Percentiles rank a stretch among this genome's conserved stretches.
Evolutionary conservation across 169 alveolate species (phyloP).

Genomic region (Sarcocystis neurona): DNA sequence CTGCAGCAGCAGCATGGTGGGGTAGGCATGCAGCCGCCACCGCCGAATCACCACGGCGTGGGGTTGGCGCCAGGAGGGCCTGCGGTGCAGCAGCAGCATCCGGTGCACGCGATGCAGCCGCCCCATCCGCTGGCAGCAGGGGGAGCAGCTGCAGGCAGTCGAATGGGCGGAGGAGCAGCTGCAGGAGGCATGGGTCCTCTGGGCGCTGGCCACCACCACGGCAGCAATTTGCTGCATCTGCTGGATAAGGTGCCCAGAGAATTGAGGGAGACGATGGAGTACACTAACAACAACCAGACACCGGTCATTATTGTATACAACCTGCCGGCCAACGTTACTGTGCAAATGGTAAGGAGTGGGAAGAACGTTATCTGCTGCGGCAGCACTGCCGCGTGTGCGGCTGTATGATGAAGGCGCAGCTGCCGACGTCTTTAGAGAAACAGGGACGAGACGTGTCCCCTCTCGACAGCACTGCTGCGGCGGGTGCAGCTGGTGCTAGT

Average conservation of each 20-base stretch:
- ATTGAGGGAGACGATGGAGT: constrained; percentile 68
- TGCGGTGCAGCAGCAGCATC: constrained; percentile 8
- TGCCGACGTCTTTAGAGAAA: no score
- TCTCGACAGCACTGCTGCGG: no score
- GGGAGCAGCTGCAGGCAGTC: no score
- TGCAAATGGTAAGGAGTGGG: constrained; percentile 70
- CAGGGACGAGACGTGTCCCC: no score
- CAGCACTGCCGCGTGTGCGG: no score
- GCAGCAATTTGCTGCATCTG: constrained; percentile 27
- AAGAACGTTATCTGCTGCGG: no score
- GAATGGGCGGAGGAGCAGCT: constrained; percentile 7
- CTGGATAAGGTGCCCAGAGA: constrained; percentile 65
- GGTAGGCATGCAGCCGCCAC: constrained; percentile 40
- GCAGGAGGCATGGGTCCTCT: neutral
- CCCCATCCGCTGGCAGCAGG: no score
- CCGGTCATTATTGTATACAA: constrained; percentile 76
- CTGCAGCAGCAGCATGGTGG: constrained; percentile 15
- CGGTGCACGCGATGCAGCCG: neutral
- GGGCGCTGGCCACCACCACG: constrained; percentile 2
- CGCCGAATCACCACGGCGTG: constrained; percentile 11
- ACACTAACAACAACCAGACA: constrained; percentile 70
- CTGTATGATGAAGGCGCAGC: no score
- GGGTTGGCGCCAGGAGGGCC: neutral
- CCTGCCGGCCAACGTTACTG: constrained; percentile 70
- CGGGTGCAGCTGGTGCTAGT: no score